Conservation (phyloP, 139 green algal genomes). For the Coelastrella sp. region DNA sequence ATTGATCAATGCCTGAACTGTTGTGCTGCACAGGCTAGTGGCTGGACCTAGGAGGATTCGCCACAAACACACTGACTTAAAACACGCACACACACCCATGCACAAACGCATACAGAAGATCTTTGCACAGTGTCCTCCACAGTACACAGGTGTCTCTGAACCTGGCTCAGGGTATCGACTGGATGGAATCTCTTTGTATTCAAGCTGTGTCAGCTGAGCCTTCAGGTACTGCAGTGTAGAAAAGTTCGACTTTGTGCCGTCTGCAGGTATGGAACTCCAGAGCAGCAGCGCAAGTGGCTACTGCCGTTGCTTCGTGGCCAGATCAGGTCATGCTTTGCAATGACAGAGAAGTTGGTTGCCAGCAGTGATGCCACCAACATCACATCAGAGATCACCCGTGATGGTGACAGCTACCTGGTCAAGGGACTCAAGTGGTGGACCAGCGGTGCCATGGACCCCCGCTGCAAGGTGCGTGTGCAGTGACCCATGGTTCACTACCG, state of each 20-base stretch:
- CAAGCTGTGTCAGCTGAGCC: too few relatives aligned
- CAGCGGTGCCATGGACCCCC: conserved; percentile 85
- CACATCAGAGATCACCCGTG: conserved; percentile 53
- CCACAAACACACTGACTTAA: too few relatives aligned
- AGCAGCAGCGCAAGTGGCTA: conserved; percentile 94
- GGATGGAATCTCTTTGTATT: too few relatives aligned
- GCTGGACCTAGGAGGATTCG: too few relatives aligned
- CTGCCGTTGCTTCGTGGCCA: conserved; percentile 91
- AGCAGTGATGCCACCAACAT: conserved; percentile 99
- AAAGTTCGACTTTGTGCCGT: neutral
- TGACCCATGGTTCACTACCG: too few relatives aligned
- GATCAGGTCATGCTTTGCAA: conserved; percentile 96
- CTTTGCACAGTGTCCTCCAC: too few relatives aligned
- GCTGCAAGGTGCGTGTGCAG: conserved; percentile 60
- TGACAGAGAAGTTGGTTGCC: conserved; percentile 98
- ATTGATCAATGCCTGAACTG: neutral
- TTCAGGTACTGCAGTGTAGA: neutral
- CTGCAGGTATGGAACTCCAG: conserved; percentile 79
- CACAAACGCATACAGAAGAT: too few relatives aligned
- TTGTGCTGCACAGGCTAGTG: neutral
- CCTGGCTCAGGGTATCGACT: too few relatives aligned
- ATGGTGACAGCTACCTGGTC: conserved; percentile 66
- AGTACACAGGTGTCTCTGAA: too few relatives aligned
- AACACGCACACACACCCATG: too few relatives aligned
- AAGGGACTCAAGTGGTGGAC: conserved; percentile 98